A percentile compares a stretch with the other conserved stretches of the same genome.
phyloP scores from a whole-genome alignment of 306 rosid species.

The Fragaria iinumae region DNA sequence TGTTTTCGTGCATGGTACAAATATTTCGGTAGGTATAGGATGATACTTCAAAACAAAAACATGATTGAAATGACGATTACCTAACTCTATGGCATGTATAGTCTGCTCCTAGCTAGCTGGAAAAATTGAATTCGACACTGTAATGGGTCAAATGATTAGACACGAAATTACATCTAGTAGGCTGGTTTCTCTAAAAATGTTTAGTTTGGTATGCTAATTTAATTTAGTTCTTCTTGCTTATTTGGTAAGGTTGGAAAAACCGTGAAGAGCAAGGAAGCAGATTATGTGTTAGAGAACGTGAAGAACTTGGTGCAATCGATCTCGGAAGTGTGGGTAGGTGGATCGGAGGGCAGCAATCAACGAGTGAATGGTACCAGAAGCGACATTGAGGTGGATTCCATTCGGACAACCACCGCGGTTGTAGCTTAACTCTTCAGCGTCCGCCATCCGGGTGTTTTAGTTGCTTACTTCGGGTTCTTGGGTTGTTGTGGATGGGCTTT shows the following conservation, averaged over 20 bases:
- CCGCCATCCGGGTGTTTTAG: background rate
- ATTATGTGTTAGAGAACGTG: conserved; percentile 53
- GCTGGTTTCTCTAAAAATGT: too few relatives aligned
- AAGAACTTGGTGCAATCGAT: conserved; percentile 38
- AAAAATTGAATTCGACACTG: background rate
- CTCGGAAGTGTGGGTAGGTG: conserved; percentile 58
- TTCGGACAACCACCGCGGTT: conserved; percentile 41
- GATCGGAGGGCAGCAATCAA: conserved; percentile 30
- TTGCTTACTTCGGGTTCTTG: conserved; percentile 1
- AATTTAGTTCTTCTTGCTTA: background rate
- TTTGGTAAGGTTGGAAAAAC: conserved; percentile 58
- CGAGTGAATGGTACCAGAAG: conserved; percentile 43
- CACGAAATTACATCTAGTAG: too few relatives aligned
- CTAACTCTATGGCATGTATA: background rate
- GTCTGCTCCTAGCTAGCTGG: background rate
- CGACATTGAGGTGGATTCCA: conserved; percentile 46
- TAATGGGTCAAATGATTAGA: background rate
- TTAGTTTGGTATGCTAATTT: too few relatives aligned
- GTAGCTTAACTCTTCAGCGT: conserved; percentile 41
- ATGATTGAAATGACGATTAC: background rate
- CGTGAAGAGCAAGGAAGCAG: conserved; percentile 55
- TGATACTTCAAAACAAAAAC: background rate
- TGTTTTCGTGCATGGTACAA: background rate
- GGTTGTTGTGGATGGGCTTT: background rate
- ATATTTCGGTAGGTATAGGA: background rate